A percentile compares a stretch with the other conserved stretches of the same genome.
Conservation (phyloP, 129 eudicot species). For the Gnaphalium uliginosum region DNA sequence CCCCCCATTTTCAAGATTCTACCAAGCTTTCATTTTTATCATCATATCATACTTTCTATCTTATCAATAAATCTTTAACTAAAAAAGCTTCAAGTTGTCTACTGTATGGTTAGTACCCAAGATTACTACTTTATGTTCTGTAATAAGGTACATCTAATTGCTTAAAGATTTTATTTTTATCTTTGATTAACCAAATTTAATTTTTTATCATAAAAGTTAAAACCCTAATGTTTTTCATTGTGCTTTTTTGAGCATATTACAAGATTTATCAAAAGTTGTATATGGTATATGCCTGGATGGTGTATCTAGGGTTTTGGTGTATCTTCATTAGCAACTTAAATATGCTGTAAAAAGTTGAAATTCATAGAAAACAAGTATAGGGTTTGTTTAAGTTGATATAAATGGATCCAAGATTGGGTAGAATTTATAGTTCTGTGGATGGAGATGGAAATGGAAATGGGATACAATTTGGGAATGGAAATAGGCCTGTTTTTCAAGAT, state of each 20-base stretch:
- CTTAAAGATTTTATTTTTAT: neutral
- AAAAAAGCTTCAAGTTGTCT: neutral
- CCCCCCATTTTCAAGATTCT: constrained; percentile 19
- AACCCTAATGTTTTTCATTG: constrained; percentile 17
- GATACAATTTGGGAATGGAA: constrained; percentile 41
- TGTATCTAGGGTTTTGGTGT: constrained; percentile 20
- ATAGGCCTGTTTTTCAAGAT: constrained; percentile 28
- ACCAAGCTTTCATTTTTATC: neutral
- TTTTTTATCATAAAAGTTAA: neutral
- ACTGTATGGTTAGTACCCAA: neutral
- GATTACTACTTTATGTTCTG: neutral
- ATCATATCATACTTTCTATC: neutral
- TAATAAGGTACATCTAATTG: neutral
- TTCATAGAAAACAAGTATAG: neutral
- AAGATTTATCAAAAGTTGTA: neutral
- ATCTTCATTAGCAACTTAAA: neutral
- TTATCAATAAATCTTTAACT: neutral
- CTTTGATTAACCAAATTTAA: neutral
- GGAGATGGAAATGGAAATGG: constrained; percentile 44
- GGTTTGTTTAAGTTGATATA: neutral
- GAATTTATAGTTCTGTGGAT: constrained; percentile 35
- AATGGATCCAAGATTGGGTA: constrained; percentile 62
- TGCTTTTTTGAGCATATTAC: neutral
- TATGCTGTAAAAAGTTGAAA: neutral
- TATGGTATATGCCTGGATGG: neutral